Evolutionary conservation across 23 red algal species (phyloP).

Genomic region (Gracilaria vermiculophylla): DNA sequence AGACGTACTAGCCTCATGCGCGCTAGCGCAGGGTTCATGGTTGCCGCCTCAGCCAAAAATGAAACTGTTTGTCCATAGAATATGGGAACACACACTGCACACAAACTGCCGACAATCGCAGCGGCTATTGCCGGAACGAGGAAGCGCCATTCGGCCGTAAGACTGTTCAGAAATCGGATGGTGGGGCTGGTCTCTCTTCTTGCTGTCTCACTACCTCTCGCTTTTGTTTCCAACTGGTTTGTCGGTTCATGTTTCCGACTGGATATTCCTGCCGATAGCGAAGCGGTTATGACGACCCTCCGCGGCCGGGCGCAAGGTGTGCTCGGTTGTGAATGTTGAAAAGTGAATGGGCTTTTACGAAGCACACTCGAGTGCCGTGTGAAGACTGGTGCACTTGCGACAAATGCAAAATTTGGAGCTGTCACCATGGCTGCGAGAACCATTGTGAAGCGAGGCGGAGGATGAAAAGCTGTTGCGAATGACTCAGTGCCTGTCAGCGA

Average conservation of each 20-base stretch:
- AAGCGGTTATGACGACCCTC: not conserved
- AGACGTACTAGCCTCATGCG: not conserved
- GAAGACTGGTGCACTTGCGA: too few species aligned
- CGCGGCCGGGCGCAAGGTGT: not conserved
- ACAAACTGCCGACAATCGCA: conserved; percentile 22
- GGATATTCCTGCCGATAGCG: not conserved
- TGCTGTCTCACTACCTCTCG: not conserved
- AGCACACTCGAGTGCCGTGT: not conserved
- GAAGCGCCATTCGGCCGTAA: conserved; percentile 4
- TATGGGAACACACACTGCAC: conserved; percentile 25
- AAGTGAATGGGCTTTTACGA: not conserved
- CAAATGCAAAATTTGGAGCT: too few species aligned
- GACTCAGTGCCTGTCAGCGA: too few species aligned
- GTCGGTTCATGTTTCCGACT: not conserved
- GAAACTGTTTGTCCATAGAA: conserved; percentile 7
- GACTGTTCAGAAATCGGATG: conserved; percentile 4
- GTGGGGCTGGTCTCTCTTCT: not conserved
- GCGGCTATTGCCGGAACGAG: conserved; percentile 46
- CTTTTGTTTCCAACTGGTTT: too few species aligned
- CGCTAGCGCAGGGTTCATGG: not conserved
- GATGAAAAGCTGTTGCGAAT: too few species aligned
- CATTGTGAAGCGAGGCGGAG: too few species aligned
- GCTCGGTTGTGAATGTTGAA: not conserved
- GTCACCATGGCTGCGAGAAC: too few species aligned
- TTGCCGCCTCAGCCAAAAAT: conserved; percentile 3